These are phyloP conservation scores for Pigoraptor vietnamica DNA, from an alignment of 78 protist genomes.

Conservation along the genomic window DNA sequence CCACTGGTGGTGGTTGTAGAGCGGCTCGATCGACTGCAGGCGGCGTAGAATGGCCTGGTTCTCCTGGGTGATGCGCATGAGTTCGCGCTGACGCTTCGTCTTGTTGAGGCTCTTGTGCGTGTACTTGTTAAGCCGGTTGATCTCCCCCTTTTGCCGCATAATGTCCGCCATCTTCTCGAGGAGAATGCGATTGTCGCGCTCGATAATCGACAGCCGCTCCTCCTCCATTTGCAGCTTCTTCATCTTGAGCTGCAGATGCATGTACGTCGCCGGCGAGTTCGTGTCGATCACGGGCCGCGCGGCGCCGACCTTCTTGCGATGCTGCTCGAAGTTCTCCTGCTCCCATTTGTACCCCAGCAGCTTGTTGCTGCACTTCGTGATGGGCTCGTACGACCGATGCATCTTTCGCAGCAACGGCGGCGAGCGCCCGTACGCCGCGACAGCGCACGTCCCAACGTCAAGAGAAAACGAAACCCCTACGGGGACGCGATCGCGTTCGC, in stretches of 20 bases:
- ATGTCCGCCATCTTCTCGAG: slow-evolving; percentile 6
- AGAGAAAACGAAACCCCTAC: neutral
- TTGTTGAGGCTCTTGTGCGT: neutral
- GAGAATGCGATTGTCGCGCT: slow-evolving; percentile 19
- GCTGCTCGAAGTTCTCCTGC: neutral
- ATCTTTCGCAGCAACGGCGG: neutral
- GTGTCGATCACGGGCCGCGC: neutral
- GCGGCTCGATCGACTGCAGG: neutral
- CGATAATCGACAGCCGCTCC: neutral
- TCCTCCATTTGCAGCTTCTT: slow-evolving; percentile 6
- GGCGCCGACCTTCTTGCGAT: neutral
- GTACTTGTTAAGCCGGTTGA: neutral
- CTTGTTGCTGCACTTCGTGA: neutral
- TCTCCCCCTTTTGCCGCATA: neutral
- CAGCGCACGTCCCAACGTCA: neutral
- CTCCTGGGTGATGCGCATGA: slow-evolving; percentile 9
- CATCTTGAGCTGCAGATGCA: slow-evolving; percentile 8
- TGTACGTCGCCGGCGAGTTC: neutral
- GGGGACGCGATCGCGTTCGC: neutral
- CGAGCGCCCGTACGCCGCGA: too few species aligned
- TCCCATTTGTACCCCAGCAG: neutral
- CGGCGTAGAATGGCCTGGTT: slow-evolving; percentile 5
- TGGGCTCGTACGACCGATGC: neutral
- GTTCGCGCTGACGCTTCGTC: neutral
- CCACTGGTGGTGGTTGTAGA: neutral